phyloP scores from a whole-genome alignment of 441 rosid genomes.

The Codiaeum variegatum region DNA sequence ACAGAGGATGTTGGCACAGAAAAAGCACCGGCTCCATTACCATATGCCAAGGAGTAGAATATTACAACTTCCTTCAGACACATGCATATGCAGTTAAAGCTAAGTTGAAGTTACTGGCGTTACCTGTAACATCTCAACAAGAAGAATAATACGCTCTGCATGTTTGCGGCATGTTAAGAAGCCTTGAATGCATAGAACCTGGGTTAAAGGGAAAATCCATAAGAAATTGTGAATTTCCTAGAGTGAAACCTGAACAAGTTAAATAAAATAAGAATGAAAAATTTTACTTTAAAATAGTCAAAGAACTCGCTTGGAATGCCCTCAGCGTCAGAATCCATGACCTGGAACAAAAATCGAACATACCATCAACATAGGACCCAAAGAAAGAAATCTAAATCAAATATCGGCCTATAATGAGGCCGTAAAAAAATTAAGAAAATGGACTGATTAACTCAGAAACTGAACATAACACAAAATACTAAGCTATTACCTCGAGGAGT shows the following conservation, averaged over 20 bases:
- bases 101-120: constrained; percentile 6
- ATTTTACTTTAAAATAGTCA: constrained; percentile 80
- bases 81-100: background rate
- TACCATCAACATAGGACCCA: constrained; percentile 11
- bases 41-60: background rate
- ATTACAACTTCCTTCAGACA: background rate
- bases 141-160: constrained; percentile 90
- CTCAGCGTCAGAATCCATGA: constrained; percentile 98
- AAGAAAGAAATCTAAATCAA: constrained; percentile 17
- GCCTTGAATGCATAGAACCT: constrained; percentile 98
- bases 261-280: constrained; percentile 6
- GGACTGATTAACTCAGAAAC: background rate
- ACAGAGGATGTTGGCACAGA: background rate
- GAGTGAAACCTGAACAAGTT: background rate
- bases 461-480: background rate
- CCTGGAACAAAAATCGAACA: constrained; percentile 39
- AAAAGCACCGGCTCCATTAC: background rate
- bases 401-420: constrained; percentile 14
- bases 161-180: constrained; percentile 96
- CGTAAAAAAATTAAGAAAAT: background rate
- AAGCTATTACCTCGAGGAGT: constrained; percentile 76
- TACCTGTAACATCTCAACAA: constrained; percentile 99
- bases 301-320: constrained; percentile 97
- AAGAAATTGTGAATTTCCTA: background rate
- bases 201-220: constrained; percentile 21